Conservation (phyloP, 768 basidiomycete species). For the Coprinopsis sp. region DNA sequence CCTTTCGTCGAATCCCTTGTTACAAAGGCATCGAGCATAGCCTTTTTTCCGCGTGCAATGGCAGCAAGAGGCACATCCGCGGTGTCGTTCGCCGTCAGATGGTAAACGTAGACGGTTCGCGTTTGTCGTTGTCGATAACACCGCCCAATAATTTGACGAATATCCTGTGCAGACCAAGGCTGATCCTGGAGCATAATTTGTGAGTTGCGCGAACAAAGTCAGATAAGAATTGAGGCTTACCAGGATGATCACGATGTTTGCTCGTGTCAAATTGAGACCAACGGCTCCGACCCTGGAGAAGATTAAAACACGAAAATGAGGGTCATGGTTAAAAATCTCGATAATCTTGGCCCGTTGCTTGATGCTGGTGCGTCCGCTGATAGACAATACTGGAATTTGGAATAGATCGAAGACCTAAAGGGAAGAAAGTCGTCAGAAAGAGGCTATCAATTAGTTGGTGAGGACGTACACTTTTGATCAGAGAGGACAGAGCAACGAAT, state of each 20-base stretch:
- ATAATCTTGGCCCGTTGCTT: slow-evolving; percentile 12
- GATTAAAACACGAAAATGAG: slow-evolving; percentile 12
- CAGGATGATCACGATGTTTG: slow-evolving; percentile 19
- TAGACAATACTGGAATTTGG: not conserved
- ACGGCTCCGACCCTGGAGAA: slow-evolving; percentile 20
- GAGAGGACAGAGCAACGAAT: slow-evolving; percentile 15
- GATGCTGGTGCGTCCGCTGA: slow-evolving; percentile 13
- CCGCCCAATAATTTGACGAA: slow-evolving; percentile 4
- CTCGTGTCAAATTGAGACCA: slow-evolving; percentile 20
- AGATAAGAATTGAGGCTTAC: slow-evolving; percentile 12
- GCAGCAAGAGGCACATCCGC: slow-evolving; percentile 19
- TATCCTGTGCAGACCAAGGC: slow-evolving; percentile 9
- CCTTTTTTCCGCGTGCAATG: slow-evolving; percentile 19
- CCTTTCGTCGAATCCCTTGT: too few species aligned
- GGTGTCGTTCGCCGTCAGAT: slow-evolving; percentile 20
- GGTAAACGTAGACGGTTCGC: slow-evolving; percentile 7
- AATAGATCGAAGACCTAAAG: not conserved
- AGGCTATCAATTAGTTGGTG: not conserved
- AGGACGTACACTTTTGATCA: slow-evolving; percentile 17
- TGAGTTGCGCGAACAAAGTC: not conserved
- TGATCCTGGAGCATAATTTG: slow-evolving; percentile 3
- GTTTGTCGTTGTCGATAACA: slow-evolving; percentile 2
- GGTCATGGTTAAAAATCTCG: slow-evolving; percentile 9
- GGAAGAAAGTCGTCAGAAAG: not conserved
- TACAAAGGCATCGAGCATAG: slow-evolving; percentile 23